Conservation (phyloP, 2,329 filamentous ascomycete genomes). For the Emmonsiellopsis sp. region DNA sequence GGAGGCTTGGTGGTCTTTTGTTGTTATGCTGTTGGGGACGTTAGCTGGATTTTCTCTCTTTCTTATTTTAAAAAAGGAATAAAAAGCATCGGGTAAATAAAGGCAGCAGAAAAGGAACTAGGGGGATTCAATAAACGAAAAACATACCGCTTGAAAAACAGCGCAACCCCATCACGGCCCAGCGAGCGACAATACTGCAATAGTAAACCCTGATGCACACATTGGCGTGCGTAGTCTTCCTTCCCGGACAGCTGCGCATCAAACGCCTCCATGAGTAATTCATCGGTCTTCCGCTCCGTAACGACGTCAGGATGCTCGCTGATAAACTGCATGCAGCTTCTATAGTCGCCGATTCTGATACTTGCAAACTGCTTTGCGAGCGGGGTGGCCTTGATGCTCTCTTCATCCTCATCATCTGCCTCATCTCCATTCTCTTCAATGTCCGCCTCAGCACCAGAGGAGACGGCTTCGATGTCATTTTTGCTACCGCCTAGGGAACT, state of each 20-base stretch:
- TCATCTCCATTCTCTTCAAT: conserved; percentile 41
- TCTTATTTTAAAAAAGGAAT: not conserved
- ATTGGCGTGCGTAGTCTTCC: conserved; percentile 69
- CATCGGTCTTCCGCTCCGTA: conserved; percentile 79
- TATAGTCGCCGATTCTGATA: conserved; percentile 68
- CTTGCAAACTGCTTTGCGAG: conserved; percentile 72
- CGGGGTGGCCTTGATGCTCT: conserved; percentile 64
- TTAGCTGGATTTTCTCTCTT: not conserved
- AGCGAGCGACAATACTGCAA: conserved; percentile 91
- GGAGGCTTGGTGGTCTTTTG: conserved; percentile 76
- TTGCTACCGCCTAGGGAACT: conserved; percentile 21
- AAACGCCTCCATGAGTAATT: conserved; percentile 82
- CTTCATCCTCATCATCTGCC: conserved; percentile 54
- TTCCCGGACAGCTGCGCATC: conserved; percentile 71
- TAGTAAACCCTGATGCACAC: conserved; percentile 84
- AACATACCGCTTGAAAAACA: conserved; percentile 81
- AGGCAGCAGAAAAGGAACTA: no score
- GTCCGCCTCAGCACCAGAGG: conserved; percentile 53
- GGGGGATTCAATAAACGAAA: not conserved
- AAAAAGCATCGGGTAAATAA: not conserved
- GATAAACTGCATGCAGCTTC: conserved; percentile 64
- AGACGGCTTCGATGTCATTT: conserved; percentile 29
- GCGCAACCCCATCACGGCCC: conserved; percentile 72
- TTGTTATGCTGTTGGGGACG: conserved; percentile 54
- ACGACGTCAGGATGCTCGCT: conserved; percentile 68